Conservation (phyloP, 208 protist species). For the Leptomonas seymouri region DNA sequence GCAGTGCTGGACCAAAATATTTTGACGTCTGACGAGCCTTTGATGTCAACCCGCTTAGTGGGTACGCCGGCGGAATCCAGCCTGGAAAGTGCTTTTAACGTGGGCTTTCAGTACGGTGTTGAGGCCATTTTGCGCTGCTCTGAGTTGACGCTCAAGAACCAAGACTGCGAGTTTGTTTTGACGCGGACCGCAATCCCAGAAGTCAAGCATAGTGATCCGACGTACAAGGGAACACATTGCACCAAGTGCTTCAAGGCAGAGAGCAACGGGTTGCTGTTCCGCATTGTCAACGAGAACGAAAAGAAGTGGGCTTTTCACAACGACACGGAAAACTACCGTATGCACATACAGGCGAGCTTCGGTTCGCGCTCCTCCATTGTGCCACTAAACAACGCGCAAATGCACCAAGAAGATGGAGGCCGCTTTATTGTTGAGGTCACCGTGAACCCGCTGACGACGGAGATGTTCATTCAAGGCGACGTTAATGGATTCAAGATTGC, state of each 20-base stretch:
- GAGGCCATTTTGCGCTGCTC: conserved; percentile 34
- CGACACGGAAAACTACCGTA: conserved; percentile 65
- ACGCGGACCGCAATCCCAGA: conserved; percentile 32
- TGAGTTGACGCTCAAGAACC: conserved; percentile 51
- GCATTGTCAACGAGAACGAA: conserved; percentile 76
- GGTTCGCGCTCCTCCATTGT: conserved; percentile 55
- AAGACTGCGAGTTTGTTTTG: conserved; percentile 49
- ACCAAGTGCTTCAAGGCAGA: conserved; percentile 73
- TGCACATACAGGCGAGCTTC: conserved; percentile 61
- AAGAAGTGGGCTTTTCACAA: conserved; percentile 84
- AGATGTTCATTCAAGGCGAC: conserved; percentile 74
- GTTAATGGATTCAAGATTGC: conserved; percentile 73
- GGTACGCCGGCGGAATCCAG: conserved; percentile 47
- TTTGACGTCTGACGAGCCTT: conserved; percentile 43
- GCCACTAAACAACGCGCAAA: conserved; percentile 42
- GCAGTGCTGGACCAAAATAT: conserved; percentile 49
- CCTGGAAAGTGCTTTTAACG: conserved; percentile 55
- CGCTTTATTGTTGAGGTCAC: conserved; percentile 51
- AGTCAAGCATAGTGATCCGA: conserved; percentile 39
- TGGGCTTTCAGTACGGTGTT: conserved; percentile 68
- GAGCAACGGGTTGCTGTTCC: conserved; percentile 73
- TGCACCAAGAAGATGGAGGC: conserved; percentile 44
- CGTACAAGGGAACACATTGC: conserved; percentile 61
- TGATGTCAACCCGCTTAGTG: conserved; percentile 55
- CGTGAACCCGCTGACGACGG: conserved; percentile 52